These are phyloP conservation scores for Babesia bovis DNA, from an alignment of 169 alveolate genomes.

Conservation along the genomic window DNA sequence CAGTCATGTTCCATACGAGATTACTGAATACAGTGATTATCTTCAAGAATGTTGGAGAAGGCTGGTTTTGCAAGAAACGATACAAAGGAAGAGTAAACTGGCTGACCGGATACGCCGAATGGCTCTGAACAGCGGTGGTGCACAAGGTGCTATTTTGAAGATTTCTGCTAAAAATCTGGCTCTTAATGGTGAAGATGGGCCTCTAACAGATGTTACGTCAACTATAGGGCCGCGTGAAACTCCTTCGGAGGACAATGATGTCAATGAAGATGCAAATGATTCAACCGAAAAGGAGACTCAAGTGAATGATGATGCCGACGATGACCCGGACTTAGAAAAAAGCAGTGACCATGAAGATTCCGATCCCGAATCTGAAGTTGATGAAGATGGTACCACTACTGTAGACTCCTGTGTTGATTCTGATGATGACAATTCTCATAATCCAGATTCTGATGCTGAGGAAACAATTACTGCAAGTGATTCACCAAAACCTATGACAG, in stretches of 20 bases:
- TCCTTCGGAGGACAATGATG: conserved; percentile 28
- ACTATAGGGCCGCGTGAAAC: conserved; percentile 27
- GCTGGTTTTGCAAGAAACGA: conserved; percentile 39
- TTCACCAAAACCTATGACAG: background rate
- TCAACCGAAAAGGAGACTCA: conserved; percentile 67
- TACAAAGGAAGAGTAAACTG: conserved; percentile 48
- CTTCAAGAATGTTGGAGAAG: conserved; percentile 60
- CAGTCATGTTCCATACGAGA: conserved; percentile 55
- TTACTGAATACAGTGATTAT: conserved; percentile 48
- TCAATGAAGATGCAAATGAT: conserved; percentile 8
- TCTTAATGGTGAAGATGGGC: conserved; percentile 54
- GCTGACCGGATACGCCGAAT: conserved; percentile 49
- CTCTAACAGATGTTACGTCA: too few relatives aligned
- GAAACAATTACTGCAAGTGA: conserved; percentile 3
- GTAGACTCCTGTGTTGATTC: conserved; percentile 27
- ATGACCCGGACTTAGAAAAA: conserved; percentile 68
- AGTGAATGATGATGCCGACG: conserved; percentile 64
- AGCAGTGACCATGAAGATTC: conserved; percentile 68
- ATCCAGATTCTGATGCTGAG: conserved; percentile 25
- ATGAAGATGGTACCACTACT: background rate
- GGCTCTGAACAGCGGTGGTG: conserved; percentile 44
- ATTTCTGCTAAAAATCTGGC: conserved; percentile 39
- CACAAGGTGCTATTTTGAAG: conserved; percentile 6
- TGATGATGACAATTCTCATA: background rate
- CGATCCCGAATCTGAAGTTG: conserved; percentile 53